Evolutionary conservation across 192 early-diverging fungal species (phyloP).

Genomic region (Linnemannia elongata): DNA sequence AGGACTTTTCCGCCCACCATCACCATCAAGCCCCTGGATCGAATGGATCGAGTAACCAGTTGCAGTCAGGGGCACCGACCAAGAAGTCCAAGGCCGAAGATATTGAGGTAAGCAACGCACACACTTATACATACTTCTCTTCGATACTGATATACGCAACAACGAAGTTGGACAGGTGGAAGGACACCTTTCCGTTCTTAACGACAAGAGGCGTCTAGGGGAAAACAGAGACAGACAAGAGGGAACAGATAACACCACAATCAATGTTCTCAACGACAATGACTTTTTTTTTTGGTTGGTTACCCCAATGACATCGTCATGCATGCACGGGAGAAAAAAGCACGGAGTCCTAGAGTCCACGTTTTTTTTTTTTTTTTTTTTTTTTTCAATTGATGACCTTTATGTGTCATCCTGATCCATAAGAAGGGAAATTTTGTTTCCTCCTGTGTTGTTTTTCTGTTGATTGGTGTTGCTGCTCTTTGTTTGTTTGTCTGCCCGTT

Average conservation of each 20-base stretch:
- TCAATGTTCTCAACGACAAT: background rate
- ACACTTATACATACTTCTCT: background rate
- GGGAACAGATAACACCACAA: background rate
- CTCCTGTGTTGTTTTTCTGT: background rate
- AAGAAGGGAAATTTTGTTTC: background rate
- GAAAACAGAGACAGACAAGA: background rate
- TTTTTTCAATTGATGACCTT: background rate
- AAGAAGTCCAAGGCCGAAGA: constrained; percentile 39
- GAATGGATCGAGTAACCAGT: background rate
- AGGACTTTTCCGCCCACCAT: constrained; percentile 72
- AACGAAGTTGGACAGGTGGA: background rate
- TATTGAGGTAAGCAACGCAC: constrained; percentile 45
- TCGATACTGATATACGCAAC: background rate
- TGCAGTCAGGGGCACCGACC: background rate
- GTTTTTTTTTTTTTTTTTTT: constrained; percentile 5
- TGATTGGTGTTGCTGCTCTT: background rate
- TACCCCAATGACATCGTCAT: background rate
- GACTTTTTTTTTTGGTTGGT: background rate
- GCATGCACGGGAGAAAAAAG: constrained; percentile 9
- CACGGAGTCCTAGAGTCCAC: background rate
- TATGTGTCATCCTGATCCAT: background rate
- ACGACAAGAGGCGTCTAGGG: background rate
- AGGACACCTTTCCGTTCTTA: background rate
- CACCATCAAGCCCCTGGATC: background rate
- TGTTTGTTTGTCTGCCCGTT: background rate